Conservation (phyloP, 305 asterid species). For the Solanum hybrid region DNA sequence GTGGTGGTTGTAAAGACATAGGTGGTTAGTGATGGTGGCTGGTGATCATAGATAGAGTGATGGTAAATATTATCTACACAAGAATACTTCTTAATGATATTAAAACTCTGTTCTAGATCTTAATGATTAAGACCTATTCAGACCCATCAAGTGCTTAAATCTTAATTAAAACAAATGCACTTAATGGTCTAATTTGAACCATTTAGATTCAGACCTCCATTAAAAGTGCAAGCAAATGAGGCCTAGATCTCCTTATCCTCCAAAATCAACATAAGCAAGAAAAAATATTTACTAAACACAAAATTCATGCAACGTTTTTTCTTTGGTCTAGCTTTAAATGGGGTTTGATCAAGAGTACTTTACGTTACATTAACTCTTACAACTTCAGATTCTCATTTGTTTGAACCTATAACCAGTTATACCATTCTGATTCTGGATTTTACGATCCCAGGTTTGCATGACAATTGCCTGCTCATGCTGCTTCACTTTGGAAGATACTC, state of each 20-base stretch:
- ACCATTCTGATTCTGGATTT: neutral
- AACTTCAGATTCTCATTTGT: neutral
- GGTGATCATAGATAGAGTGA: neutral
- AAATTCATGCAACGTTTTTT: neutral
- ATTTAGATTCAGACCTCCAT: neutral
- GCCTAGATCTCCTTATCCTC: neutral
- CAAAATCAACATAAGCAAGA: neutral
- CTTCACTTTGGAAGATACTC: conserved; percentile 37
- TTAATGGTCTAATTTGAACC: neutral
- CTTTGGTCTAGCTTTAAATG: neutral
- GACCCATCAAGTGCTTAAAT: neutral
- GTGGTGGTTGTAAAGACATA: neutral
- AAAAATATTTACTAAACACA: neutral
- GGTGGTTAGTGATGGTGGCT: neutral
- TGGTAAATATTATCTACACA: neutral
- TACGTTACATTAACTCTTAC: neutral
- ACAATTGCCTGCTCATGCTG: conserved; percentile 58
- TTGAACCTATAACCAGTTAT: neutral
- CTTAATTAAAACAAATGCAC: neutral
- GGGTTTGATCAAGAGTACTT: neutral
- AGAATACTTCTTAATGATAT: neutral
- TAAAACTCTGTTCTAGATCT: neutral
- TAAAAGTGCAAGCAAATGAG: neutral
- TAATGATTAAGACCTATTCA: neutral
- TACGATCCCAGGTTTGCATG: conserved; percentile 33